phyloP scores from a whole-genome alignment of 2,329 filamentous ascomycete species.

The Cladosporium colombiae region DNA sequence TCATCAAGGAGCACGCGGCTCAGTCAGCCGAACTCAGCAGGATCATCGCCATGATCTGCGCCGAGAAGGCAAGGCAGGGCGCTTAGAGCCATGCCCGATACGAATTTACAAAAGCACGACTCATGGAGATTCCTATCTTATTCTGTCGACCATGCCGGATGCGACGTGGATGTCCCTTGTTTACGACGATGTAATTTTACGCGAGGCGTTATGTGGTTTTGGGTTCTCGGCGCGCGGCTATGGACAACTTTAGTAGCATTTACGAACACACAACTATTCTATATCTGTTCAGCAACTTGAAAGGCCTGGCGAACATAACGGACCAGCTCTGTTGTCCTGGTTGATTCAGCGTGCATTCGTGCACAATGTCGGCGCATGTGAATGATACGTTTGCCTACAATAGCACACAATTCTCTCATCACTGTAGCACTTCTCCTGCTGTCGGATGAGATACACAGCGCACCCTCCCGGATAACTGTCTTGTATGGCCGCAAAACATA shows the following conservation, averaged over 20 bases:
- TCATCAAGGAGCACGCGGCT: constrained; percentile 52
- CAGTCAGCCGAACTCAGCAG: constrained; percentile 51
- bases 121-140: not conserved
- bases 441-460: no score
- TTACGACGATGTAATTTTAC: constrained; percentile 14
- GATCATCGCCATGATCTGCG: constrained; percentile 54
- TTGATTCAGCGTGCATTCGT: not conserved
- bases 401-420: no score
- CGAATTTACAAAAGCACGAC: not conserved
- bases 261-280: not conserved
- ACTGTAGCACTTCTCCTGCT: no score
- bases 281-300: not conserved
- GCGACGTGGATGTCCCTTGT: constrained; percentile 1
- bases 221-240: not conserved
- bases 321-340: not conserved
- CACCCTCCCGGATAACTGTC: not conserved
- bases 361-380: not conserved
- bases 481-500: not conserved
- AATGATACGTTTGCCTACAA: not conserved
- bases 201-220: not conserved
- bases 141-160: not conserved
- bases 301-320: not conserved
- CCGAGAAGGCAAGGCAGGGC: constrained; percentile 54
- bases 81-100: constrained; percentile 28
- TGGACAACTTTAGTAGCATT: not conserved